phyloP scores from a whole-genome alignment of 2,329 filamentous ascomycete species.

The Phaeosphaeriaceae sp. region DNA sequence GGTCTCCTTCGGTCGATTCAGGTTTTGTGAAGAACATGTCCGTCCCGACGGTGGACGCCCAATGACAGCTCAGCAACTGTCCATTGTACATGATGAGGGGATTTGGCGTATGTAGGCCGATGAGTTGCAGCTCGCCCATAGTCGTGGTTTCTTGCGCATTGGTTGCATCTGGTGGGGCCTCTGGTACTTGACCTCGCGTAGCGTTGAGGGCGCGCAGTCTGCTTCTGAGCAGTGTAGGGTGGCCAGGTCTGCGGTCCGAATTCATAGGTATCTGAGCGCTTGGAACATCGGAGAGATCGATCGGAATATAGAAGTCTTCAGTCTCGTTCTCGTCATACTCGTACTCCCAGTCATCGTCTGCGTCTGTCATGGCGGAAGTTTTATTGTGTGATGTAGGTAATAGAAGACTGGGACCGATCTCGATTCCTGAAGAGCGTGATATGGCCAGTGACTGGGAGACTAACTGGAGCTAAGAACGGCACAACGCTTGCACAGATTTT shows the following conservation, averaged over 20 bases:
- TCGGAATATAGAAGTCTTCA: constrained; percentile 66
- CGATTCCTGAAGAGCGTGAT: no score
- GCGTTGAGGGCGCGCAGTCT: constrained; percentile 38
- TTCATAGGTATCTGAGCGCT: constrained; percentile 23
- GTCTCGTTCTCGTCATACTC: constrained; percentile 63
- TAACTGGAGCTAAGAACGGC: no score
- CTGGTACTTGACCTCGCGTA: constrained; percentile 22
- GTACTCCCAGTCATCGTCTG: constrained; percentile 64
- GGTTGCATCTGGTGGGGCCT: constrained; percentile 9
- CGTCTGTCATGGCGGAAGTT: constrained; percentile 24
- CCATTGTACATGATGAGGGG: constrained; percentile 83
- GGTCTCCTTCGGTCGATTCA: constrained; percentile 28
- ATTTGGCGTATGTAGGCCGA: constrained; percentile 78
- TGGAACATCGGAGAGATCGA: constrained; percentile 61
- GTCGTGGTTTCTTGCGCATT: constrained; percentile 18
- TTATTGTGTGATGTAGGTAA: not conserved
- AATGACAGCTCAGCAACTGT: constrained; percentile 78
- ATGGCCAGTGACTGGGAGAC: no score
- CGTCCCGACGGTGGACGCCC: constrained; percentile 84
- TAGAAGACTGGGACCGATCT: not conserved
- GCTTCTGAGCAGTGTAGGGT: constrained; percentile 37
- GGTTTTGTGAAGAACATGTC: constrained; percentile 72
- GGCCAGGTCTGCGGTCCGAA: constrained; percentile 24
- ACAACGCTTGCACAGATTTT: no score
- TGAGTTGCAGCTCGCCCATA: constrained; percentile 70